Base-by-base conservation (phyloP, 352 stramenopile species). In the Stephanocyclus meneghinianus region DNA sequence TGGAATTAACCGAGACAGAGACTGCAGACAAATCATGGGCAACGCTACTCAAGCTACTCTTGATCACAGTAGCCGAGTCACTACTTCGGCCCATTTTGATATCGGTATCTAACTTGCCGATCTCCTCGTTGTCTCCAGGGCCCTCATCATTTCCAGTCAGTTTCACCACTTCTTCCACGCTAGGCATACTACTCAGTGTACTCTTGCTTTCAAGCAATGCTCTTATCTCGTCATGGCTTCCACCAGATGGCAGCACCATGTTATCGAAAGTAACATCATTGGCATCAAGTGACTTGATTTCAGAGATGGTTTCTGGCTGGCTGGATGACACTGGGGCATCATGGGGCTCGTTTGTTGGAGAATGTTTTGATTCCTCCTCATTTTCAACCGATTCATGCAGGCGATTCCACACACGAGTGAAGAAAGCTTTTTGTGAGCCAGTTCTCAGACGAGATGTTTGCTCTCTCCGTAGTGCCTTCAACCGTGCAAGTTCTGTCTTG, bases 341-440 rank as follows among this genome's bases (percentile, higher is more conserved):
- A 56, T 55, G 29, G 18, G 53, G 53, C 29, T 44, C 53, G 44
- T 16, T 60, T 18, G 21, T 16, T 4, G 15, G 15, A 47, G 45
- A 18, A 48, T 44, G 8, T 15, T 63, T 57, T 16, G 50, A 18
- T 55, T 42, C 26, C 37, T 68, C n/a, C 18, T 64, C 64, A 1
- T 32, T 40, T 48, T 74, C 70, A 11, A 44, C 53, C 15, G 80
- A 62, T 18, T 37, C 59, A 76, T 94, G 87, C 15, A 94, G 77
- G 18, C 89, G 21, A 30, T 86, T 57, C 89, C 89, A 94, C 30
- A 94, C 87, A 48, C 84, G 65, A 16, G 71, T 76, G 59, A 94
- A 94, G 80, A 94, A 94, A 45, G 87, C 83, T 50, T 93, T 92
- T 60, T 94, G 89, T 26, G 84, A 91, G 18, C 89, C 89, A 75